phyloP scores from a whole-genome alignment of 2,329 filamentous ascomycete species.

The Metarhizium sp. region DNA sequence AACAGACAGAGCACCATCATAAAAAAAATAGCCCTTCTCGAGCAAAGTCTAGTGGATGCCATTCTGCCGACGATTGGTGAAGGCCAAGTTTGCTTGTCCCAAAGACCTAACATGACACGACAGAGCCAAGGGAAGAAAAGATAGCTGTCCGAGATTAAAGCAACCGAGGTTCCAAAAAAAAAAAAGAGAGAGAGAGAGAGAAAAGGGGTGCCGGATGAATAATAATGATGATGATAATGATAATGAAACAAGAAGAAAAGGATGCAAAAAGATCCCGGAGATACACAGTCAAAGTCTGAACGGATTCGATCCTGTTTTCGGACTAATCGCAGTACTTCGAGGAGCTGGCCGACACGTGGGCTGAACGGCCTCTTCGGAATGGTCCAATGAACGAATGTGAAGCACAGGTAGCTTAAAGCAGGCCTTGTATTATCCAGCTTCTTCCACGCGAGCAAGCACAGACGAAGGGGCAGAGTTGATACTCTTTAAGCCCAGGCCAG shows the following conservation, averaged over 20 bases:
- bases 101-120: constrained; percentile 3
- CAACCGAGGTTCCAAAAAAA: neutral
- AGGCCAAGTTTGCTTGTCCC: constrained; percentile 5
- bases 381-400: too few species aligned
- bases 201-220: too few species aligned
- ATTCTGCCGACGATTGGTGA: constrained; percentile 6
- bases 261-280: neutral
- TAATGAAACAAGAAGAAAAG: neutral
- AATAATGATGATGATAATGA: neutral
- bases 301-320: neutral
- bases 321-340: neutral
- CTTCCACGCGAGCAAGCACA: too few species aligned
- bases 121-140: neutral
- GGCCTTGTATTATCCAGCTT: too few species aligned
- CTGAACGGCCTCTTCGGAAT: neutral
- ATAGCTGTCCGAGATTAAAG: neutral
- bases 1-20: constrained; percentile 18
- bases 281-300: neutral
- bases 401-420: neutral
- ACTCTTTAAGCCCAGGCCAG: too few species aligned
- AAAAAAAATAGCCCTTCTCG: constrained; percentile 17
- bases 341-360: neutral
- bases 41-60: constrained; percentile 16
- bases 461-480: too few species aligned
- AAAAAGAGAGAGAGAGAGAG: neutral